Evolutionary conservation across 192 early-diverging fungal genomes (phyloP), one percentile per base, ranked within the genome.

Genomic region (Phycomyces blakesleeanus): DNA sequence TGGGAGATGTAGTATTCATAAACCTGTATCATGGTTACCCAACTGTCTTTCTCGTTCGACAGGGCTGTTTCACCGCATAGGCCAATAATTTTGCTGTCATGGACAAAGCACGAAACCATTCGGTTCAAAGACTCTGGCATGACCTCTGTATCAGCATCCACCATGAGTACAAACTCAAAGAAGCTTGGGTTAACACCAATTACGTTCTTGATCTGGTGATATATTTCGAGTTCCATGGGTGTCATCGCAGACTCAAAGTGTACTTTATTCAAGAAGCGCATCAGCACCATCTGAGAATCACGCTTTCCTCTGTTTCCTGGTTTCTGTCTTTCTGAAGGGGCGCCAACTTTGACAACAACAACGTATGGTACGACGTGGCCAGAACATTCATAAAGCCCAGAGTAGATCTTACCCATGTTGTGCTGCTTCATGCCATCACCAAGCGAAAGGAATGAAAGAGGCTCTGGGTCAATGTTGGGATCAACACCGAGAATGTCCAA

Each of bases 1-100:
- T 98, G 96, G 34, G 88, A 91, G 64, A 98, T 96, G 73, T 91
- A 98, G 78, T 98, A 98, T 79, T 99, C 95, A 71, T 97, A 98
- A 37, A 99, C 93, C 64, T 98, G 95, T 79, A 99, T 97, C 93
- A 96, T 96, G 3, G 95, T 94, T 47, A 93, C 87, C 91, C 91
- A 97, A 24, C 90, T 91, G 66, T 89, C 83, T 68, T 92, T 89
- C 68, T 95, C 93, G 71, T 97, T 98, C 14, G 90, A 83, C 67
- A 99, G 82, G 63, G 81, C 83, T 4, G 97, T 99, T 73, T 99
- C 97, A 60, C 97, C 97, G 72, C 94, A 98, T 20, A 94, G 81
- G 16, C 96, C 97, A 57, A 93, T 87, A 18, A 97, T 87, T 75
- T 93, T 91, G 55, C 84, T 81, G 73, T 99, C 95, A 69, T 93